These are phyloP conservation scores for Debaryomyces maramus DNA, from an alignment of 805 yeast species.

Conservation along the genomic window DNA sequence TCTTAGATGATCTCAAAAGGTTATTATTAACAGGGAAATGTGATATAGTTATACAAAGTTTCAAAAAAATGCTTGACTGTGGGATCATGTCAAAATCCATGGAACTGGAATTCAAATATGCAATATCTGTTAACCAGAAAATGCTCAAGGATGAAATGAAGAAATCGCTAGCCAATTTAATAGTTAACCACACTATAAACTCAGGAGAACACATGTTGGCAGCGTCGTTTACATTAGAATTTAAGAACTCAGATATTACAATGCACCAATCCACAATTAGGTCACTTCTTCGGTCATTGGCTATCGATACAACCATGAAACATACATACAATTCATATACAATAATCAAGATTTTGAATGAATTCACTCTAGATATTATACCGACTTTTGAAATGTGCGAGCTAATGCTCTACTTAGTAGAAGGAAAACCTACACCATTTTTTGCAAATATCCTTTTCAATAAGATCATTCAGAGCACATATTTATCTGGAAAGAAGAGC, in stretches of 20 bases:
- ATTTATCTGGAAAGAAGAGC: not conserved
- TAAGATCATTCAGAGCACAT: not conserved
- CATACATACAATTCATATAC: slow-evolving; percentile 12
- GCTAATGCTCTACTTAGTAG: slow-evolving; percentile 4
- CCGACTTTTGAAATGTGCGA: not conserved
- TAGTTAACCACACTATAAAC: slow-evolving; percentile 16
- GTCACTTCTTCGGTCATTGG: slow-evolving; percentile 12
- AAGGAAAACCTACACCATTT: slow-evolving; percentile 12
- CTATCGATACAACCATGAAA: slow-evolving; percentile 8
- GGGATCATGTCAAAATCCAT: not conserved
- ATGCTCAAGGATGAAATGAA: not conserved
- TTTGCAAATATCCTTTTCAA: slow-evolving; percentile 19
- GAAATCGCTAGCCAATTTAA: slow-evolving; percentile 10
- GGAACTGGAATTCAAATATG: not conserved
- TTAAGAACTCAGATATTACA: slow-evolving; percentile 5
- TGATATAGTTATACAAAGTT: slow-evolving; percentile 7
- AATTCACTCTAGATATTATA: slow-evolving; percentile 1
- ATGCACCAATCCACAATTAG: slow-evolving; percentile 4
- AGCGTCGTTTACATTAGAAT: slow-evolving; percentile 15
- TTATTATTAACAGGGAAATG: slow-evolving; percentile 10
- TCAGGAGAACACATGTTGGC: slow-evolving; percentile 26
- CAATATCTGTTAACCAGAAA: not conserved
- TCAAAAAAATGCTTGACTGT: slow-evolving; percentile 6
- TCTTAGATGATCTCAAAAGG: slow-evolving; percentile 18
- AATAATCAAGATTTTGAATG: slow-evolving; percentile 10